Percentiles rank a stretch among this genome's conserved stretches.
These are phyloP conservation scores for Trametes polyzona DNA, from an alignment of 1,284 basidiomycete genomes.

Conservation along the genomic window DNA sequence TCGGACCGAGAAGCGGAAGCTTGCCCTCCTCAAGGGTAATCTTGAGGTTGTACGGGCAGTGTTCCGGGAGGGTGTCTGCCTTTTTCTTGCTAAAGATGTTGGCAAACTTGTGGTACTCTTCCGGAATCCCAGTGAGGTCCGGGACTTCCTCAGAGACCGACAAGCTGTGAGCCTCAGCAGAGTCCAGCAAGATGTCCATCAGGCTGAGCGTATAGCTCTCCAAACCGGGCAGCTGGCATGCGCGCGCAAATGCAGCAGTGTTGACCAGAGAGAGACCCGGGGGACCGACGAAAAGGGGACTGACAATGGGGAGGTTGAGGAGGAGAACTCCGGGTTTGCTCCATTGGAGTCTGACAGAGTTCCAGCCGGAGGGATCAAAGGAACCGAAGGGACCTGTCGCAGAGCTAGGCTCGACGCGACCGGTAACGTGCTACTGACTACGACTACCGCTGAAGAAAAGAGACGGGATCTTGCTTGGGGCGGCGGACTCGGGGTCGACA, in stretches of 20 bases:
- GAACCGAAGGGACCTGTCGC: too few species aligned
- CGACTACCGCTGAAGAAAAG: too few species aligned
- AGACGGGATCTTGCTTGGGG: too few species aligned
- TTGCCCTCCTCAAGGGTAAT: slow-evolving; percentile 20
- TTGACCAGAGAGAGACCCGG: slow-evolving; percentile 12
- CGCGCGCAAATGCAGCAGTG: slow-evolving; percentile 13
- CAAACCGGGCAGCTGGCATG: slow-evolving; percentile 9
- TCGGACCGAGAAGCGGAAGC: slow-evolving; percentile 17
- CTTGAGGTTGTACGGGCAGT: slow-evolving; percentile 16
- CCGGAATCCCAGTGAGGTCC: slow-evolving; percentile 30
- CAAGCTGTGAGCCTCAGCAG: not conserved
- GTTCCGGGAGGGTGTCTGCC: slow-evolving; percentile 16
- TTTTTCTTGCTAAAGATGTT: slow-evolving; percentile 17
- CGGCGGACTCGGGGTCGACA: too few species aligned
- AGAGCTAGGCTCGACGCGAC: too few species aligned
- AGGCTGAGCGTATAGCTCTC: slow-evolving; percentile 12
- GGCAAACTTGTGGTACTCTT: slow-evolving; percentile 19
- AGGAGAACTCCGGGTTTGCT: not conserved
- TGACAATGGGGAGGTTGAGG: not conserved
- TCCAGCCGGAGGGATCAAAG: not conserved
- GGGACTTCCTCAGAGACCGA: slow-evolving; percentile 6
- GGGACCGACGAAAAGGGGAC: not conserved
- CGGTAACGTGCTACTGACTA: too few species aligned
- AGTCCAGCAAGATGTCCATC: not conserved
- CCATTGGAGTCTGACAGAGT: not conserved